Base-by-base conservation (phyloP, 768 basidiomycete genomes). In the Kockovaella imperatae region DNA sequence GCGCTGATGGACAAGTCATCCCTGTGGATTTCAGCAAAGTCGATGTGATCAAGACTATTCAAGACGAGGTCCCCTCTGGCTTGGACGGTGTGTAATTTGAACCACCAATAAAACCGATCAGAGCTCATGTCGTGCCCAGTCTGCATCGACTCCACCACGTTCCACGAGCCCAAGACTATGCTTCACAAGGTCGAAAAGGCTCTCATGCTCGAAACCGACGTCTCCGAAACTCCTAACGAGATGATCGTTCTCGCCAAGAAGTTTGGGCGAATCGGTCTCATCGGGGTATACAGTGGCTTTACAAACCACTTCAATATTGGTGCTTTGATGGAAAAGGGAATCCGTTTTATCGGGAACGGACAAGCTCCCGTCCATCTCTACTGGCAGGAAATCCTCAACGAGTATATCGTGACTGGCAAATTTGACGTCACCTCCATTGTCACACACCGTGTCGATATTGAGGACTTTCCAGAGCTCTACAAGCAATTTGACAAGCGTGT, bases 261-360 rank as follows among this genome's bases (percentile, higher is more conserved):
- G 72, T 53, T 68, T 32, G 62, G 58, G 20, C 49, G 63, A 39
- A 41, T 77, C 59, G 83, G 83, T 0, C 69, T 85, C 43, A 84
- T 82, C 42, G 81, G 80, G 8, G 83, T 77, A 3, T 86, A 86
- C 54, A 74, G 79, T 5, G 82, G 80, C 0, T 81, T 74, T 69
- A 79, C 80, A 18, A 83, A 85, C 66, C 77, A 68, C 55, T 62
- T 65, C 53, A 62, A 61, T 52, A 67, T 86, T 43, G 83, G 84
- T 6, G 80, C 83, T 0, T 59, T 86, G 25, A 86, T 86, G 83
- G 83, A 86, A 74, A 82, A 82, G 67, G 83, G 83, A 7, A 71
- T 83, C 15, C 73, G 81, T 53, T 74, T 84, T 42, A 82, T 83
- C 57, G 83, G 83, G 5, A 82, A 83, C 54, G 83, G 83, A 1